These are phyloP conservation scores for Kwoniella sp. DNA, from an alignment of 768 basidiomycete genomes.

Conservation along the genomic window DNA sequence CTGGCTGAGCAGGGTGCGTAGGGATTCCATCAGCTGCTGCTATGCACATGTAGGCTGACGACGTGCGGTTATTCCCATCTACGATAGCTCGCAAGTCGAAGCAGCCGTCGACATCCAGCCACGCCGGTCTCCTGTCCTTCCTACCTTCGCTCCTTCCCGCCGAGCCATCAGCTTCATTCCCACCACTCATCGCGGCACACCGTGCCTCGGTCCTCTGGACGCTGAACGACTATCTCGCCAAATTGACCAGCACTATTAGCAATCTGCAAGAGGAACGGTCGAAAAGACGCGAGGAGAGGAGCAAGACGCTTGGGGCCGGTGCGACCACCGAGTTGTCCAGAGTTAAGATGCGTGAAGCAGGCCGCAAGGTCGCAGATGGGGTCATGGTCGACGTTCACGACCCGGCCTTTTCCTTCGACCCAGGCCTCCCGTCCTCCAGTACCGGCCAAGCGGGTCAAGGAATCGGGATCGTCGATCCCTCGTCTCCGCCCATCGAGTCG, in stretches of 20 bases:
- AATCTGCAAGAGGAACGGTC: slow-evolving; percentile 93
- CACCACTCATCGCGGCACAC: slow-evolving; percentile 71
- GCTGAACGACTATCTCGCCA: slow-evolving; percentile 72
- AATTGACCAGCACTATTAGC: slow-evolving; percentile 71
- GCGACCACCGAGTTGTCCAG: slow-evolving; percentile 55
- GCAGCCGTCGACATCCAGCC: slow-evolving; percentile 15
- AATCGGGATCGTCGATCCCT: slow-evolving; percentile 70
- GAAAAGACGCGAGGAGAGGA: slow-evolving; percentile 77
- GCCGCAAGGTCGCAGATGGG: slow-evolving; percentile 11
- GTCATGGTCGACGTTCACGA: slow-evolving; percentile 1
- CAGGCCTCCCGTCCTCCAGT: slow-evolving; percentile 36
- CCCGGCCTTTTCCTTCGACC: slow-evolving; percentile 2
- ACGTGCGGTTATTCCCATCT: too few relatives aligned
- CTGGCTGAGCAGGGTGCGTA: slow-evolving; percentile 76
- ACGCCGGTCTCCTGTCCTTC: slow-evolving; percentile 16
- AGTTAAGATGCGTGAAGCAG: not conserved
- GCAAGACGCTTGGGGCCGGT: slow-evolving; percentile 65
- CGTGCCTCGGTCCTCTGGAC: slow-evolving; percentile 90
- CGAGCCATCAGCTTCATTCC: slow-evolving; percentile 55
- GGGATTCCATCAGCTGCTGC: not conserved
- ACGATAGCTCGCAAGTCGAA: slow-evolving; percentile 15
- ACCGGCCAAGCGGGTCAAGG: slow-evolving; percentile 56
- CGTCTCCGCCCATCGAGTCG: slow-evolving; percentile 53
- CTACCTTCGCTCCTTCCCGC: slow-evolving; percentile 59
- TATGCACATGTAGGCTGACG: too few relatives aligned